Base-by-base conservation (phyloP, 371 early-diverging fungal species). In the Phascolomyces articulosus region DNA sequence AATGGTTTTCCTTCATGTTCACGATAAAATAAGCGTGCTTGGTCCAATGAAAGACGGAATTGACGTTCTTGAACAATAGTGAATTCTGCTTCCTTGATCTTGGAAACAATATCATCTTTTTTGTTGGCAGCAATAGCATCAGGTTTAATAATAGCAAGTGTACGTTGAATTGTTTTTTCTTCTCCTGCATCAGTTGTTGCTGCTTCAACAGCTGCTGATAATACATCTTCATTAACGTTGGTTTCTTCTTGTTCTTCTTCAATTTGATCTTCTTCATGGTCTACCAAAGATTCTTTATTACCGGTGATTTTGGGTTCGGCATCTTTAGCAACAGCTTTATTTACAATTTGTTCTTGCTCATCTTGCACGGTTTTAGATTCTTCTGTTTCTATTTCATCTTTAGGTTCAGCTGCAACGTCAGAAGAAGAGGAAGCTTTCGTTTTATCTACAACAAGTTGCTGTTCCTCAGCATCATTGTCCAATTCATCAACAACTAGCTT, bases 1-100 rank as follows among this genome's bases (percentile, higher is more conserved):
- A 93, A 95, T 38, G 79, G 79, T 55, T 87, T 86, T 16, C 80
- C 89, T 11, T 78, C 71, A 70, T 94, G 95, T 64, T 93, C 94
- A 51, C 65, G 75, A 66, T 95, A 95, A 63, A 95, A 93, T 54
- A 74, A 70, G 53, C 75, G 58, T 0, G 89, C 91, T 56, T 70
- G 73, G 11, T 81, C 87, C 31, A 73, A 38, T 9, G 82, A 70
- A 53, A 91, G 68, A 44, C 70, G 67, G 2, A 90, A 65, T 65
- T 92, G 83, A 47, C 78, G 72, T 71, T 87, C 82, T 21, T 70
- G 78, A 40, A 90, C 82, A 62, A 93, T 79, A 7, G 48, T 71
- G 60, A 93, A 91, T 4, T 86, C 88, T 13, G 78, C 78, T 13
- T 78, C 77, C 40, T 67, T 41, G 31, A 92, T 88, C 55, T 69